Percentiles rank a stretch among this genome's conserved stretches.
phyloP scores from a whole-genome alignment of 176 grass and related monocot species.

The Rhynchospora tenuis region DNA sequence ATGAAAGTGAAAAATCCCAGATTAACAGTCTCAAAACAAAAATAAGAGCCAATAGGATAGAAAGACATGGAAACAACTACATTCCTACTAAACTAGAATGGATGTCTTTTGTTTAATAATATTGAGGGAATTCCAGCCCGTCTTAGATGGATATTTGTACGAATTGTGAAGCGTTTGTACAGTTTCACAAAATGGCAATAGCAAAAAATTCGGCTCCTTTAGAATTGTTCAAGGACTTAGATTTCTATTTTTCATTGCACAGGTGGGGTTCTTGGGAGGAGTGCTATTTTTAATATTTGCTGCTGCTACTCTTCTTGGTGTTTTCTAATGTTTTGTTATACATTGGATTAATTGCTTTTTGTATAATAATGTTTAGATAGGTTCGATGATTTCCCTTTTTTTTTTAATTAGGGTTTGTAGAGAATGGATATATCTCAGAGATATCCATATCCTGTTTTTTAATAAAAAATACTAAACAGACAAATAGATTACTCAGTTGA shows the following conservation, averaged over 20 bases:
- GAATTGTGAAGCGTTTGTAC: not conserved
- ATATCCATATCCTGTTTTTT: not conserved
- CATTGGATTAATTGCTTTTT: constrained; percentile 18
- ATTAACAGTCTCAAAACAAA: not conserved
- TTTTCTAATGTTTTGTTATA: constrained; percentile 44
- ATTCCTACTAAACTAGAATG: not conserved
- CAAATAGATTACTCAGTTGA: not conserved
- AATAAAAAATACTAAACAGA: not conserved
- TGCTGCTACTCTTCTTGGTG: constrained; percentile 59
- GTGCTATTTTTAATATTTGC: constrained; percentile 81
- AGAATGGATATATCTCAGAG: not conserved
- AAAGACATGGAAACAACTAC: not conserved
- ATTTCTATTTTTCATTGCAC: not conserved
- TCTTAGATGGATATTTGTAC: not conserved
- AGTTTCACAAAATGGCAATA: not conserved
- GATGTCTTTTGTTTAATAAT: not conserved
- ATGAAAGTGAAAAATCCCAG: not conserved
- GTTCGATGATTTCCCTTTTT: not conserved
- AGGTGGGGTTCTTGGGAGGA: constrained; percentile 89
- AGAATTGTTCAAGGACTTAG: not conserved
- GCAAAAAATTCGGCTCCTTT: not conserved
- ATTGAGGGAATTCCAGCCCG: not conserved
- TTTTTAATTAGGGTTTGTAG: constrained; percentile 9
- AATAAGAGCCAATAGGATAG: not conserved
- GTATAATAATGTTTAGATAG: not conserved